These are phyloP conservation scores for Eucalyptus polybractea DNA, from an alignment of 345 rosid genomes.

Conservation along the genomic window DNA sequence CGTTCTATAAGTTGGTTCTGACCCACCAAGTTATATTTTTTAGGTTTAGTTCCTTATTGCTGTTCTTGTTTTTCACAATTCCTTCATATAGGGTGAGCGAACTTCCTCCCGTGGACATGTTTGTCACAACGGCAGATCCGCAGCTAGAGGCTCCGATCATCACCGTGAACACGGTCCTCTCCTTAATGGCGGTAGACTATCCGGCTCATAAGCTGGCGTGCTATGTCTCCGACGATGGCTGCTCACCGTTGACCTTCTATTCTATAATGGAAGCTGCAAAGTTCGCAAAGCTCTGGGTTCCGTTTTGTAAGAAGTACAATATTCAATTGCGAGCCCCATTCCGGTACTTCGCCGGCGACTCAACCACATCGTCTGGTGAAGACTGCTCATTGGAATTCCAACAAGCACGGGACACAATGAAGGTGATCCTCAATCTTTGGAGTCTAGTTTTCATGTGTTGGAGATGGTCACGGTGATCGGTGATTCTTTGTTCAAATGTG, in stretches of 20 bases:
- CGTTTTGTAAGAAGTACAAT: constrained; percentile 51
- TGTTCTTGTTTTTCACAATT: background rate
- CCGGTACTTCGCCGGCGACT: constrained; percentile 23
- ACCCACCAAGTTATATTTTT: background rate
- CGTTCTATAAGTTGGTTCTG: background rate
- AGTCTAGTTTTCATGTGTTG: background rate
- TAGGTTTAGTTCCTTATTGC: background rate
- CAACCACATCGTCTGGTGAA: background rate
- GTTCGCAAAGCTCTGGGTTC: constrained; percentile 66
- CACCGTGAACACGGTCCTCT: constrained; percentile 38
- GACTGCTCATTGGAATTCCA: constrained; percentile 17
- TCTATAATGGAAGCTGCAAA: constrained; percentile 47
- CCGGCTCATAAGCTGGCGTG: constrained; percentile 38
- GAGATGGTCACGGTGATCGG: background rate
- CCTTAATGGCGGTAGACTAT: constrained; percentile 43
- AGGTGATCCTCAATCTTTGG: constrained; percentile 13
- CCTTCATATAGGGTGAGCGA: constrained; percentile 11
- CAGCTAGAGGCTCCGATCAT: constrained; percentile 30
- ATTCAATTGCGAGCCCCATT: constrained; percentile 57
- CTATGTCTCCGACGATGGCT: constrained; percentile 45
- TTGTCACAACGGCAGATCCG: constrained; percentile 37
- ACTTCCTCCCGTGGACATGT: constrained; percentile 49
- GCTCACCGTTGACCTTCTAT: constrained; percentile 44
- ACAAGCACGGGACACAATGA: constrained; percentile 26
- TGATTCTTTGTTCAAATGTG: background rate